Evolutionary conservation across 139 green algal genomes (phyloP).

Genomic region (Auxenochlorella pyrenoidosa): DNA sequence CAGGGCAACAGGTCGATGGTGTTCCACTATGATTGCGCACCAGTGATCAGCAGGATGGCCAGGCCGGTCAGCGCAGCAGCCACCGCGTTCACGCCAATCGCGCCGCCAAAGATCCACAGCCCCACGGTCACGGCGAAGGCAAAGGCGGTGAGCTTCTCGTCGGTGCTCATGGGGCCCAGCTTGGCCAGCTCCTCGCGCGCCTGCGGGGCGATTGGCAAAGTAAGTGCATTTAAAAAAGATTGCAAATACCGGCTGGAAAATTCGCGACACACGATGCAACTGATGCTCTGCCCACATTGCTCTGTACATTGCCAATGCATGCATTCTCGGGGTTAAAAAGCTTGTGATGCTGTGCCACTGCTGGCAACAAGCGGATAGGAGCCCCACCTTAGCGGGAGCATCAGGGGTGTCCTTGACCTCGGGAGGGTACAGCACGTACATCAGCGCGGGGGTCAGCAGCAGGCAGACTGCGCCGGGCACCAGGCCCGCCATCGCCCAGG

Average conservation of each 20-base stretch:
- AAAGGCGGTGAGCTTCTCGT: conserved; percentile 96
- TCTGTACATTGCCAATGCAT: no score
- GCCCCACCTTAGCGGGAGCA: conserved; percentile 78
- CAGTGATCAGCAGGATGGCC: conserved; percentile 93
- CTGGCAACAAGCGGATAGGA: no score
- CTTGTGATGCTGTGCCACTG: no score
- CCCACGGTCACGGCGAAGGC: conserved; percentile 91
- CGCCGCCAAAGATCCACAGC: conserved; percentile 93
- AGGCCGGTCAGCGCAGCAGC: conserved; percentile 96
- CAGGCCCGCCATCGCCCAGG: conserved; percentile 91
- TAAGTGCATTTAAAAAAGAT: no score
- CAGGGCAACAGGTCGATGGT: no score
- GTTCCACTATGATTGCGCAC: conserved; percentile 55
- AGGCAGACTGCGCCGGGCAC: conserved; percentile 92
- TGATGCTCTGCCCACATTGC: no score
- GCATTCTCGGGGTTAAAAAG: no score
- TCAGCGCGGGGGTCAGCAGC: conserved; percentile 86
- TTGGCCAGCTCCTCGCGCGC: conserved; percentile 88
- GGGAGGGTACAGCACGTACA: conserved; percentile 97
- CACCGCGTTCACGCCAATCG: conserved; percentile 93
- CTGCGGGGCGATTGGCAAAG: neutral
- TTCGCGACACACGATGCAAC: no score
- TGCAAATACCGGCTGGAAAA: neutral
- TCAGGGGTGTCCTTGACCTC: conserved; percentile 96
- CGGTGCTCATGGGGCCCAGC: conserved; percentile 91